These are phyloP conservation scores for Millerozyma miso DNA, from an alignment of 805 yeast species.

Conservation along the genomic window DNA sequence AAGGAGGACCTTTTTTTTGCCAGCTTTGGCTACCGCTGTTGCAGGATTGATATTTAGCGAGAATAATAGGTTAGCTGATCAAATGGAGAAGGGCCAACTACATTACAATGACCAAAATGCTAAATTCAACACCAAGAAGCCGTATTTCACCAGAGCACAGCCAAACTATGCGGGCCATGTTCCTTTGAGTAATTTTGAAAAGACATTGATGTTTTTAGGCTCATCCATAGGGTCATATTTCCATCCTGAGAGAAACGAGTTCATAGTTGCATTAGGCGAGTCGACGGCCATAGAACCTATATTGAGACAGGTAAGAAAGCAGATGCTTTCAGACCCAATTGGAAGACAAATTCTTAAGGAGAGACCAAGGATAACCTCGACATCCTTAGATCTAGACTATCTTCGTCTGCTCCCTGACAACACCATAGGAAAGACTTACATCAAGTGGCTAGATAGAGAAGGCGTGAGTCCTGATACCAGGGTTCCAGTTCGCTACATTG, in stretches of 20 bases:
- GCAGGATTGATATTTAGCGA: conserved; percentile 34
- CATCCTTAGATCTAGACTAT: conserved; percentile 58
- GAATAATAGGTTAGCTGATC: conserved; percentile 53
- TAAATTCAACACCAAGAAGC: conserved; percentile 21
- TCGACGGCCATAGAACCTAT: conserved; percentile 76
- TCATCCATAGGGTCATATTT: conserved; percentile 75
- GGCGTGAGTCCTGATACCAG: conserved; percentile 93
- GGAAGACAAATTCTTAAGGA: conserved; percentile 80
- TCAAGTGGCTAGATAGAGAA: conserved; percentile 77
- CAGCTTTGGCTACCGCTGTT: conserved; percentile 15
- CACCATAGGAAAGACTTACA: conserved; percentile 76
- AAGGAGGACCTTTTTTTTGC: conserved; percentile 9
- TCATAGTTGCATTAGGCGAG: conserved; percentile 84
- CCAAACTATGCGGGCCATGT: conserved; percentile 73
- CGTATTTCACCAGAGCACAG: conserved; percentile 33
- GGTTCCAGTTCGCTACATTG: conserved; percentile 80
- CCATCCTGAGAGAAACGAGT: conserved; percentile 72
- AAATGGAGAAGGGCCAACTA: conserved; percentile 51
- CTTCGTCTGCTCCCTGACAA: conserved; percentile 58
- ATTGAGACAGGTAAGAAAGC: conserved; percentile 54
- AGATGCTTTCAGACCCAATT: conserved; percentile 69
- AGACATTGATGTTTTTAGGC: conserved; percentile 57
- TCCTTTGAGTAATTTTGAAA: conserved; percentile 63
- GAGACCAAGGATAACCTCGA: conserved; percentile 77
- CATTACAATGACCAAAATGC: conserved; percentile 36